phyloP scores from a whole-genome alignment of 305 asterid species.

The Fraxinus angustifolia region DNA sequence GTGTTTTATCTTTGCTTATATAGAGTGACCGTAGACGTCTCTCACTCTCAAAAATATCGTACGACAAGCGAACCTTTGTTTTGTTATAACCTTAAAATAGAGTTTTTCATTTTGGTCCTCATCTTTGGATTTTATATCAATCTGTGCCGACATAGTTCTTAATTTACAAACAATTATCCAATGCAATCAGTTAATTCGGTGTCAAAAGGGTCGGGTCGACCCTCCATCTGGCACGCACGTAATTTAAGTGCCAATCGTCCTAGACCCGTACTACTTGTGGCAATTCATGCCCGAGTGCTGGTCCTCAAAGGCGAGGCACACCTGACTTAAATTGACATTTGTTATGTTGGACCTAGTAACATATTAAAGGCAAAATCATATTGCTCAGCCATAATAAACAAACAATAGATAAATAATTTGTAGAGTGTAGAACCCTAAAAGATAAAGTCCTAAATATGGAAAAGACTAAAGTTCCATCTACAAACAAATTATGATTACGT shows the following conservation, averaged over 20 bases:
- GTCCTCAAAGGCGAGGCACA: background rate
- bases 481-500: background rate
- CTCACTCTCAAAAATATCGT: background rate
- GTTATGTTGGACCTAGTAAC: background rate
- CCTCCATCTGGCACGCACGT: background rate
- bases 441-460: background rate
- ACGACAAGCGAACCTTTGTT: conserved; percentile 5
- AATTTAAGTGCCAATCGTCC: background rate
- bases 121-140: conserved; percentile 2
- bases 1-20: background rate
- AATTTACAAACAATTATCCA: background rate
- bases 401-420: background rate
- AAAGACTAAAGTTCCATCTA: background rate
- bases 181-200: background rate
- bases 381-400: background rate
- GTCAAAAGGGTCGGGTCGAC: background rate
- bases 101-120: conserved; percentile 6
- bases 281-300: background rate
- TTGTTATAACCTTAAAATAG: background rate
- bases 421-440: background rate
- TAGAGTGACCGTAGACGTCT: conserved; percentile 32
- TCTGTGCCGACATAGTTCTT: background rate
- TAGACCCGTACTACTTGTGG: background rate
- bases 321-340: background rate
- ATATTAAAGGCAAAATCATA: background rate